phyloP scores from a whole-genome alignment of 192 early-diverging fungal genomes.

The Chytriomyces confervae region DNA sequence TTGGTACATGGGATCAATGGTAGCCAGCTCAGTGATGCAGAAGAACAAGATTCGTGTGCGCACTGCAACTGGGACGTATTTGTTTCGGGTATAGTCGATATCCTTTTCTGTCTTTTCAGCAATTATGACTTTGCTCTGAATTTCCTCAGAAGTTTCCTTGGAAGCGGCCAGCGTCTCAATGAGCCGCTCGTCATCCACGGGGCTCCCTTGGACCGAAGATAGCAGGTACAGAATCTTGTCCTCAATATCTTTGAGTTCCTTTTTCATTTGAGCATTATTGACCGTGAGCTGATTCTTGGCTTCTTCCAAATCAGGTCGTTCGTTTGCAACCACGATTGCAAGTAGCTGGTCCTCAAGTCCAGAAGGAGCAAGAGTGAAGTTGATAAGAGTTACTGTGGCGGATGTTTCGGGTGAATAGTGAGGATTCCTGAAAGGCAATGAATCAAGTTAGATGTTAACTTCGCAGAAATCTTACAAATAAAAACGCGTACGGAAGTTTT shows the following conservation, averaged over 20 bases:
- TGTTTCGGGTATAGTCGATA: constrained; percentile 67
- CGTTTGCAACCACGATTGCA: constrained; percentile 66
- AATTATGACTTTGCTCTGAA: constrained; percentile 60
- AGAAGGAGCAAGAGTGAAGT: constrained; percentile 66
- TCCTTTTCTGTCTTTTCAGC: constrained; percentile 69
- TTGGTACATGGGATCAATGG: constrained; percentile 69
- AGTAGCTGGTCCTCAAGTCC: constrained; percentile 67
- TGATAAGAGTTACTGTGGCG: constrained; percentile 64
- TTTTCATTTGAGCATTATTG: constrained; percentile 69
- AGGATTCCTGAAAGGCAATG: constrained; percentile 42
- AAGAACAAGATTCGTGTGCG: constrained; percentile 65
- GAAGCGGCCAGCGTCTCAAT: constrained; percentile 67
- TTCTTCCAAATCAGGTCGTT: constrained; percentile 67
- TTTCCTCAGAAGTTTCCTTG: constrained; percentile 69
- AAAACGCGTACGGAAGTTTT: constrained; percentile 51
- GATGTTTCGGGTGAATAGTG: constrained; percentile 65
- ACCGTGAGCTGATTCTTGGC: constrained; percentile 65
- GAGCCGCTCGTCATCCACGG: constrained; percentile 66
- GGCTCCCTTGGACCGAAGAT: constrained; percentile 67
- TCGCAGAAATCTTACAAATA: neutral
- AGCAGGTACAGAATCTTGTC: constrained; percentile 68
- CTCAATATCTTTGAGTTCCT: constrained; percentile 69
- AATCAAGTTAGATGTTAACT: constrained; percentile 2
- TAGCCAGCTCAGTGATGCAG: constrained; percentile 67
- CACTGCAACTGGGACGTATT: constrained; percentile 64